Evolutionary conservation across 176 grass and related monocot species (phyloP).

Genomic region (Poa annua): DNA sequence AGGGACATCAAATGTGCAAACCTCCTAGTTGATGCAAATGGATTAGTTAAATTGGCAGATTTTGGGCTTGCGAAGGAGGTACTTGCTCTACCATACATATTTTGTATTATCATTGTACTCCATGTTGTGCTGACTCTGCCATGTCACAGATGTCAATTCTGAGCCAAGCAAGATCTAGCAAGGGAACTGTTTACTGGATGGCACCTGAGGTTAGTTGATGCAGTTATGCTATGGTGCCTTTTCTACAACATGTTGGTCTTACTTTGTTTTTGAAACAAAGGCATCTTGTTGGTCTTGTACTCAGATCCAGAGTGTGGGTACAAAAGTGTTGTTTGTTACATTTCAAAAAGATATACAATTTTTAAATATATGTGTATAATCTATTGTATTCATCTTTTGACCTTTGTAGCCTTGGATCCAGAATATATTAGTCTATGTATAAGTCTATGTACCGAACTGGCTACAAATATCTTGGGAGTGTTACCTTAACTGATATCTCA

Average conservation of each 20-base stretch:
- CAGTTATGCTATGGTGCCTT: neutral
- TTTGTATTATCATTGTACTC: neutral
- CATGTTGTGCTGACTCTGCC: constrained; percentile 37
- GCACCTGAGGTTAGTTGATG: constrained; percentile 80
- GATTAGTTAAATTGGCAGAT: constrained; percentile 91
- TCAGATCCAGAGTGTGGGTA: neutral
- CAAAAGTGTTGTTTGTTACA: neutral
- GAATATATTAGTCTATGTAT: constrained; percentile 5
- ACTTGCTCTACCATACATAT: neutral
- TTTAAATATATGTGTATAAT: constrained; percentile 1
- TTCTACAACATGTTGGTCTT: constrained; percentile 13
- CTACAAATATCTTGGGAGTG: neutral
- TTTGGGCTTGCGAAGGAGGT: constrained; percentile 99
- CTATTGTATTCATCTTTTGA: neutral
- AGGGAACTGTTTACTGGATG: constrained; percentile 98
- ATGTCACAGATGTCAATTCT: constrained; percentile 66
- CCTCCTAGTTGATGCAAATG: constrained; percentile 85
- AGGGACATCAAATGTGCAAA: constrained; percentile 99
- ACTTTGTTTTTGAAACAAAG: neutral
- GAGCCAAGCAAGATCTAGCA: constrained; percentile 77
- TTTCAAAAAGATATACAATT: neutral
- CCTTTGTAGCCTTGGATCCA: neutral
- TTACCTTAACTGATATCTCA: neutral
- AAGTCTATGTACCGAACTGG: neutral
- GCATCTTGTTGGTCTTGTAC: neutral